Percentiles rank a stretch among this genome's conserved stretches.
Evolutionary conservation across 164 flowering plant species (phyloP).

Genomic region (Vitis labrusca): DNA sequence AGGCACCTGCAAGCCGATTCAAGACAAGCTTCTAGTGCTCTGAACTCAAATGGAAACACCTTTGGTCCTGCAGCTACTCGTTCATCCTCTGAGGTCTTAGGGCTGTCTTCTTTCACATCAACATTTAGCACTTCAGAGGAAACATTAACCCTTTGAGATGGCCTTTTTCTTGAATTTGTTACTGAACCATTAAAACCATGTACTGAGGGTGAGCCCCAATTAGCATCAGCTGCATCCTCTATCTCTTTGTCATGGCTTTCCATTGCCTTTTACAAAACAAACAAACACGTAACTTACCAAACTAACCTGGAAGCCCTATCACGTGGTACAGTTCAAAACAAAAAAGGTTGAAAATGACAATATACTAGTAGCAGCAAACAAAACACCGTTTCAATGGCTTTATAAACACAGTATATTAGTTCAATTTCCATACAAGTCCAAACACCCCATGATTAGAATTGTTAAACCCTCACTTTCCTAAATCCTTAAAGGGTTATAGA

Average conservation of each 20-base stretch:
- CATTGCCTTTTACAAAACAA: constrained; percentile 10
- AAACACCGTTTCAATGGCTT: no score
- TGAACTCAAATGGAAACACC: constrained; percentile 45
- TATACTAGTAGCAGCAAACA: no score
- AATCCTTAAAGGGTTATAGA: no score
- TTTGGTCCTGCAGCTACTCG: constrained; percentile 25
- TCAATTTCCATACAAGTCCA: no score
- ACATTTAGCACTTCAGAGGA: background rate
- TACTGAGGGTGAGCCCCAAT: background rate
- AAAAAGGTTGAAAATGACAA: no score
- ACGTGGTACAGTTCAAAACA: no score
- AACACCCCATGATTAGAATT: no score
- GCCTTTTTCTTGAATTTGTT: background rate
- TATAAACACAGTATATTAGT: no score
- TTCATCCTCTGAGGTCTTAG: constrained; percentile 7
- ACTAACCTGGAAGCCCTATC: no score
- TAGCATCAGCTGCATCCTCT: background rate
- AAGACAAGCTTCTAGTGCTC: constrained; percentile 50
- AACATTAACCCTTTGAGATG: background rate
- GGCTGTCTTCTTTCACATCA: constrained; percentile 2
- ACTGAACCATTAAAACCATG: no score
- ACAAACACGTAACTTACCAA: background rate
- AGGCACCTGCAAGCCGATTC: constrained; percentile 49
- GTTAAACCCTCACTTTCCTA: no score
- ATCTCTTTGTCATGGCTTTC: constrained; percentile 14